phyloP scores from a whole-genome alignment of 345 rosid species.

The Erodium maritimum region DNA sequence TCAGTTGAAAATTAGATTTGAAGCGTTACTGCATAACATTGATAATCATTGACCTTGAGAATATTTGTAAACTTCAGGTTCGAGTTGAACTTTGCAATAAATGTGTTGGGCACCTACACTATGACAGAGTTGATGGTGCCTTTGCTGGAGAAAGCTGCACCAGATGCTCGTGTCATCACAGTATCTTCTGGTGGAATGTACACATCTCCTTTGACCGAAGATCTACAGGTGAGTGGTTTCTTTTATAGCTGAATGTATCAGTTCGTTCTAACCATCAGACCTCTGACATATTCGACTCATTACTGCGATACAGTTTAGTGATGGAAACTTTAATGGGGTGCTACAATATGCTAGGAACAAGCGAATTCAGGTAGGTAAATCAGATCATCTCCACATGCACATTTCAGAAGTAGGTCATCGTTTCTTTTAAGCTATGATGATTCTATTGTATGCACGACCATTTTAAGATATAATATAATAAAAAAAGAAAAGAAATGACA shows the following conservation, averaged over 20 bases:
- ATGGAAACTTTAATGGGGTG: slow-evolving; percentile 44
- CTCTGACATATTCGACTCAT: background rate
- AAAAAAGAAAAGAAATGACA: no score
- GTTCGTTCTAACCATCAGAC: background rate
- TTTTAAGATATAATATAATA: no score
- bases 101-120: slow-evolving; percentile 76
- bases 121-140: slow-evolving; percentile 67
- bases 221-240: slow-evolving; percentile 47
- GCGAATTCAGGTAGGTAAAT: slow-evolving; percentile 51
- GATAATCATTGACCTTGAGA: background rate
- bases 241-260: background rate
- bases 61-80: slow-evolving; percentile 26
- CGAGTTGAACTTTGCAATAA: slow-evolving; percentile 64
- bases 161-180: slow-evolving; percentile 73
- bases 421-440: no score
- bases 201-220: slow-evolving; percentile 56
- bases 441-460: no score
- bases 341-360: slow-evolving; percentile 77
- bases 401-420: no score
- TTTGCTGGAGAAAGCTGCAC: slow-evolving; percentile 66
- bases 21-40: background rate
- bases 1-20: slow-evolving; percentile 2
- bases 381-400: no score
- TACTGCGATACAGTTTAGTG: slow-evolving; percentile 37
- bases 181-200: slow-evolving; percentile 92